Percentiles rank a stretch among this genome's conserved stretches.
Conservation (phyloP, 2,329 filamentous ascomycete genomes). For the Penicillium expansum region DNA sequence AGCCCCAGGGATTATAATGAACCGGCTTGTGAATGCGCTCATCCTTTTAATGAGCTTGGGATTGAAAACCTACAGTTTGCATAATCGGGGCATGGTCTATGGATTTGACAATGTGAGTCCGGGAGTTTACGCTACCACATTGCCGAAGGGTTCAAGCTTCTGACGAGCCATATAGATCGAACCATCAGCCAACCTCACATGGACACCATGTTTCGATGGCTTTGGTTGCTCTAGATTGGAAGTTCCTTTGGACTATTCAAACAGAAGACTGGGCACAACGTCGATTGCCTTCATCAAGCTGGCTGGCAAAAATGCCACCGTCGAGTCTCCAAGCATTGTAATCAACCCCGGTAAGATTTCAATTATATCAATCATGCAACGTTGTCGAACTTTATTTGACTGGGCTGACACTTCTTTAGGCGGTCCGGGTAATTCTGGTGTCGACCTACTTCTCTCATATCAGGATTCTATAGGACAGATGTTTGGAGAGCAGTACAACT, state of each 20-base stretch:
- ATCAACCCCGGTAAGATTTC: conserved; percentile 14
- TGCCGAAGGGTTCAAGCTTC: too few relatives aligned
- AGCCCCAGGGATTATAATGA: background rate
- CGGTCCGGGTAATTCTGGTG: conserved; percentile 40
- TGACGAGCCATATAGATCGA: conserved; percentile 14
- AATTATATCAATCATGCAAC: background rate
- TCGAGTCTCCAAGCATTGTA: conserved; percentile 17
- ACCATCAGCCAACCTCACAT: conserved; percentile 15
- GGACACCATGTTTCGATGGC: conserved; percentile 15
- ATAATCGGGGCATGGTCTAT: background rate
- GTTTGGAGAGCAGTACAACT: conserved; percentile 43
- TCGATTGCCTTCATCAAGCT: conserved; percentile 19
- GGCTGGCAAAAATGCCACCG: conserved; percentile 17
- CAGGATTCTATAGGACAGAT: conserved; percentile 29
- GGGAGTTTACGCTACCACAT: too few relatives aligned
- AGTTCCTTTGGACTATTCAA: conserved; percentile 17
- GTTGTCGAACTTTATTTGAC: background rate
- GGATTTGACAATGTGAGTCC: background rate
- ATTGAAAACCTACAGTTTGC: background rate
- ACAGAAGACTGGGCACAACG: conserved; percentile 12
- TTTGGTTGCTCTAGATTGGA: conserved; percentile 15
- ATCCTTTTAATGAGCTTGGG: background rate
- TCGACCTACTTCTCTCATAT: conserved; percentile 32
- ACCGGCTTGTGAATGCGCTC: background rate
- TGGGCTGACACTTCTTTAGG: conserved; percentile 21